These are phyloP conservation scores for Mycogone perniciosa DNA, from an alignment of 2,329 filamentous ascomycete genomes.

Conservation along the genomic window DNA sequence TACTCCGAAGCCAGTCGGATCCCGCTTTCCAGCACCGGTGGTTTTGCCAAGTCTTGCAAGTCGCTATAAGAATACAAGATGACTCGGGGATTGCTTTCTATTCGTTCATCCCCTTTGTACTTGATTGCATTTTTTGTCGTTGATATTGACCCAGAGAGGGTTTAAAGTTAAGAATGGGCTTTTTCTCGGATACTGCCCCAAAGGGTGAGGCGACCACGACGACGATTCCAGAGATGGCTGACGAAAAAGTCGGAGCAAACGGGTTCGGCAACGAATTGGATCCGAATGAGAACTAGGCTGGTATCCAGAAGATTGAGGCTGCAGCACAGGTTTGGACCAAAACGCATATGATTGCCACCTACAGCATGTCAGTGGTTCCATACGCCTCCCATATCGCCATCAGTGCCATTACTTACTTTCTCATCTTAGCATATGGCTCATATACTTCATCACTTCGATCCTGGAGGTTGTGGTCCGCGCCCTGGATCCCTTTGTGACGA, in stretches of 20 bases:
- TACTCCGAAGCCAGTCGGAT: too few species aligned
- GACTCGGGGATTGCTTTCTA: neutral
- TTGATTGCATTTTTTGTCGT: neutral
- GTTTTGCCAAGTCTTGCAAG: neutral
- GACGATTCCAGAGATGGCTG: neutral
- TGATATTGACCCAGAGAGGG: too few species aligned
- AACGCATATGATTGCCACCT: slow-evolving; percentile 36
- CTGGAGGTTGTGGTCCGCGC: slow-evolving; percentile 33
- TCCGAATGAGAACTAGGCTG: slow-evolving; percentile 34
- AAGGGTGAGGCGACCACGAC: neutral
- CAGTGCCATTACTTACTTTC: neutral
- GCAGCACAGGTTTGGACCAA: slow-evolving; percentile 31
- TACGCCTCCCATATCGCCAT: neutral
- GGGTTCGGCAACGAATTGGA: neutral
- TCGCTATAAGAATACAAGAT: neutral
- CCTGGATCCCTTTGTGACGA: slow-evolving; percentile 43
- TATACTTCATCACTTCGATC: slow-evolving; percentile 34
- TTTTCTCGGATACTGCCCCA: neutral
- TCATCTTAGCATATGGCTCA: slow-evolving; percentile 31
- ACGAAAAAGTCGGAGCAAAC: neutral
- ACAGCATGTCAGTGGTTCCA: slow-evolving; percentile 31
- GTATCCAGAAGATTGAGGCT: slow-evolving; percentile 43
- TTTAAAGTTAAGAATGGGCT: slow-evolving; percentile 3
- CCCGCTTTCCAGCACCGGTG: neutral
- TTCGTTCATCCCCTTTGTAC: too few species aligned